A percentile compares a stretch with the other conserved stretches of the same genome.
phyloP scores from a whole-genome alignment of 345 rosid genomes.

The Syzygium aqueum region DNA sequence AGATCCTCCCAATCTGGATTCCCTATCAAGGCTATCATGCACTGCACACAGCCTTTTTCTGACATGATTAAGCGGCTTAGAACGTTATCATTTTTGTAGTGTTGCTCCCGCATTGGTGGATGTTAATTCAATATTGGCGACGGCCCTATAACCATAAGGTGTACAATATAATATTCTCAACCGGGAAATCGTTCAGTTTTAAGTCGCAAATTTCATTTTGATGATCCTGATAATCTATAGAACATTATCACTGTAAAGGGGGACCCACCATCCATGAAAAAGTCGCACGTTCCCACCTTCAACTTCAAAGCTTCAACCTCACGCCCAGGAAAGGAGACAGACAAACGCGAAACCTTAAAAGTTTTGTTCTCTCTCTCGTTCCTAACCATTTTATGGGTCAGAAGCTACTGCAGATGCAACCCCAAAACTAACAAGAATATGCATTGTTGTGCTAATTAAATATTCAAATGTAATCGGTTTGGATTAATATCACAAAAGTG shows the following conservation, averaged over 20 bases:
- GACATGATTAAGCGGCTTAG: background rate
- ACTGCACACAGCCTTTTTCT: no score
- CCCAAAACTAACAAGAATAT: background rate
- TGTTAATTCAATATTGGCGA: no score
- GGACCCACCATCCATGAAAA: background rate
- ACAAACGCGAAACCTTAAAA: no score
- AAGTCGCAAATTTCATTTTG: background rate
- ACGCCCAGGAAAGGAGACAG: no score
- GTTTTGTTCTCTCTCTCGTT: background rate
- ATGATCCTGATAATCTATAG: background rate
- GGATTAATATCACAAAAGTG: background rate
- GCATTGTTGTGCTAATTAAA: no score
- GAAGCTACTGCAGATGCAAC: background rate
- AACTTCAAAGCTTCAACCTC: no score
- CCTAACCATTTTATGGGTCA: background rate
- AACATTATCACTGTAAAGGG: background rate
- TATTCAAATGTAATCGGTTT: no score
- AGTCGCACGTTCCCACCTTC: background rate
- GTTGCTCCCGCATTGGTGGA: background rate
- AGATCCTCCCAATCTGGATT: no score
- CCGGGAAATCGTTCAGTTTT: background rate
- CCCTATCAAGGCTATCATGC: background rate
- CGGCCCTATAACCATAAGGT: background rate
- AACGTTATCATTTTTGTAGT: background rate
- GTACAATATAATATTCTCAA: background rate